Percentiles rank a stretch among this genome's conserved stretches.
Conservation (phyloP, 192 early-diverging fungal species). For the Jimgerdemannia lactiflua region DNA sequence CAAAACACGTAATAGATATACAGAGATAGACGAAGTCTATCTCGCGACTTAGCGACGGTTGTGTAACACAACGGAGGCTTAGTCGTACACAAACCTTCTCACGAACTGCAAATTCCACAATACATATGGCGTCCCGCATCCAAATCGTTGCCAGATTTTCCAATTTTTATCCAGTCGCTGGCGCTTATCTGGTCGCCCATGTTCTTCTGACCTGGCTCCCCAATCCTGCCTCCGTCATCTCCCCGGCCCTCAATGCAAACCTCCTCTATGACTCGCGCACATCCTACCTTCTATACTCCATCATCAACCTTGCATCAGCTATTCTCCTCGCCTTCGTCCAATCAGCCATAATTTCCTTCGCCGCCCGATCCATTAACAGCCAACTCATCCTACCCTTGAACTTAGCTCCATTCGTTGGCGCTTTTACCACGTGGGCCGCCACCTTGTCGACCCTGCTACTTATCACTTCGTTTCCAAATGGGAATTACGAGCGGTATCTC, state of each 20-base stretch:
- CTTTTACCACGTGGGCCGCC: neutral
- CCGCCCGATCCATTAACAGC: neutral
- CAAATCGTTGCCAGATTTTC: neutral
- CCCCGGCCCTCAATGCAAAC: neutral
- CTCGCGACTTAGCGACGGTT: too few species aligned
- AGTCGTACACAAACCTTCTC: too few species aligned
- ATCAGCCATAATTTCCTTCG: neutral
- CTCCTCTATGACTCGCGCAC: neutral
- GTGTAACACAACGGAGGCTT: too few species aligned
- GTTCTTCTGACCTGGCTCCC: neutral
- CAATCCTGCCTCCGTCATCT: neutral
- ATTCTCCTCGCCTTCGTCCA: neutral
- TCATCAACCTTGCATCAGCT: neutral
- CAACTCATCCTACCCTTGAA: neutral
- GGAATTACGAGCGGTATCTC: neutral
- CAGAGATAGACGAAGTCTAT: too few species aligned
- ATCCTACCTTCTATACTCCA: neutral
- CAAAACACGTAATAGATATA: too few species aligned
- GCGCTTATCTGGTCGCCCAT: neutral
- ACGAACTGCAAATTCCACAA: too few species aligned
- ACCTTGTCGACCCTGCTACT: neutral
- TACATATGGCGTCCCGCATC: neutral
- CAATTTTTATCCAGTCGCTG: neutral
- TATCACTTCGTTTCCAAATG: neutral
- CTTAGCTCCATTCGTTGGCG: neutral